These are phyloP conservation scores for Fusarium sp. DNA, from an alignment of 2,329 filamentous ascomycete genomes.

Conservation along the genomic window DNA sequence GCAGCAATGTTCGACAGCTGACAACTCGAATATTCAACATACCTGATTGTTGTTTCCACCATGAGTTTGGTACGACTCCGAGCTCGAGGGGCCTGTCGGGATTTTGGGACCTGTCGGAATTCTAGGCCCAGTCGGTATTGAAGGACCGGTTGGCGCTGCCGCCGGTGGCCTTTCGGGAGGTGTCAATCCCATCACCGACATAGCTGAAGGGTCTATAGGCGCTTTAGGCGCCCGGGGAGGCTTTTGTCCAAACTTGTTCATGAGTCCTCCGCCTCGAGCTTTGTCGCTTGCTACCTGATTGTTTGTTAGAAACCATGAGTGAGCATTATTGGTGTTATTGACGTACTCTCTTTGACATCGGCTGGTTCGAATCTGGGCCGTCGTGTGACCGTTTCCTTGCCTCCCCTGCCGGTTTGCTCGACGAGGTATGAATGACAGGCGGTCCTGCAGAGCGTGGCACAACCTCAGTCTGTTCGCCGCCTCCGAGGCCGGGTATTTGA, in stretches of 20 bases:
- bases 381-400: slow-evolving; percentile 59
- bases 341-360: slow-evolving; percentile 57
- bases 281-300: slow-evolving; percentile 48
- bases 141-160: slow-evolving; percentile 28
- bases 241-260: slow-evolving; percentile 53
- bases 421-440: slow-evolving; percentile 56
- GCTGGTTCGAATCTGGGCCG: slow-evolving; percentile 47
- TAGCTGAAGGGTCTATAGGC: slow-evolving; percentile 63
- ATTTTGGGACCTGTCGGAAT: slow-evolving; percentile 23
- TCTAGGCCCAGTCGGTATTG: slow-evolving; percentile 17
- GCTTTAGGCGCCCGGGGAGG: slow-evolving; percentile 44
- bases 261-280: slow-evolving; percentile 48
- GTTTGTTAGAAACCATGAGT: slow-evolving; percentile 42
- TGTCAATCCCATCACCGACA: slow-evolving; percentile 62
- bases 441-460: slow-evolving; percentile 46
- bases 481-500: slow-evolving; percentile 35
- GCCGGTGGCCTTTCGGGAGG: slow-evolving; percentile 58
- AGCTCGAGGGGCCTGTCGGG: slow-evolving; percentile 37
- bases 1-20: slow-evolving; percentile 6
- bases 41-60: slow-evolving; percentile 40
- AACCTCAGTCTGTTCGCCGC: slow-evolving; percentile 20
- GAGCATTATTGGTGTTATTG: slow-evolving; percentile 4
- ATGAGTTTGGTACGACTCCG: slow-evolving; percentile 31
- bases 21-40: not conserved
- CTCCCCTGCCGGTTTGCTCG: slow-evolving; percentile 37